A percentile compares a stretch with the other conserved stretches of the same genome.
Evolutionary conservation across 768 basidiomycete genomes (phyloP).

Genomic region (Tricholoma bakamatsutake): DNA sequence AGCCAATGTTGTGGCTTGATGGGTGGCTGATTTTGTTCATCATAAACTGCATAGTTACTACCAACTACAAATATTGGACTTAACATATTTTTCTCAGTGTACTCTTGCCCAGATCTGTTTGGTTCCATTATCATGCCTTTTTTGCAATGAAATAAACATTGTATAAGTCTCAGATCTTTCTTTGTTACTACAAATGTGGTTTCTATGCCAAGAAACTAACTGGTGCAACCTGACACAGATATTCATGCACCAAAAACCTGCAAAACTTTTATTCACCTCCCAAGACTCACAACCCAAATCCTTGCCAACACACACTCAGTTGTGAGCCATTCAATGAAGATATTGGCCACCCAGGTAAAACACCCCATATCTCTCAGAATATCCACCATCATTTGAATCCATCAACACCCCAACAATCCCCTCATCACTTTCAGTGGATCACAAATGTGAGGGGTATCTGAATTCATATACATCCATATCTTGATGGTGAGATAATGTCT

Average conservation of each 20-base stretch:
- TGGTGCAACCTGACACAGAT: background rate
- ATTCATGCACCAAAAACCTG: background rate
- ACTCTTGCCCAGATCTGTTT: too few species aligned
- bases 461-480: background rate
- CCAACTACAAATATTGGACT: background rate
- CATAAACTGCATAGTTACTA: too few species aligned
- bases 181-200: background rate
- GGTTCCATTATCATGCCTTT: too few species aligned
- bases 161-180: background rate
- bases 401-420: too few species aligned
- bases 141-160: too few species aligned
- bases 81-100: background rate
- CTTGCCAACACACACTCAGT: too few species aligned
- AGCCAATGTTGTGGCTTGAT: too few species aligned
- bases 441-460: background rate
- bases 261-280: background rate
- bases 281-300: too few species aligned
- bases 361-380: background rate
- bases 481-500: background rate
- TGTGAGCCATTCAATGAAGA: too few species aligned
- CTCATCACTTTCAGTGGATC: background rate
- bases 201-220: background rate
- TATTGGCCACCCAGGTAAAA: too few species aligned
- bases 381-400: too few species aligned
- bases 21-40: too few species aligned